Percentiles rank a stretch among this genome's conserved stretches.
Evolutionary conservation across 78 protist genomes (phyloP).

Genomic region (Cavenderia fasciculata): DNA sequence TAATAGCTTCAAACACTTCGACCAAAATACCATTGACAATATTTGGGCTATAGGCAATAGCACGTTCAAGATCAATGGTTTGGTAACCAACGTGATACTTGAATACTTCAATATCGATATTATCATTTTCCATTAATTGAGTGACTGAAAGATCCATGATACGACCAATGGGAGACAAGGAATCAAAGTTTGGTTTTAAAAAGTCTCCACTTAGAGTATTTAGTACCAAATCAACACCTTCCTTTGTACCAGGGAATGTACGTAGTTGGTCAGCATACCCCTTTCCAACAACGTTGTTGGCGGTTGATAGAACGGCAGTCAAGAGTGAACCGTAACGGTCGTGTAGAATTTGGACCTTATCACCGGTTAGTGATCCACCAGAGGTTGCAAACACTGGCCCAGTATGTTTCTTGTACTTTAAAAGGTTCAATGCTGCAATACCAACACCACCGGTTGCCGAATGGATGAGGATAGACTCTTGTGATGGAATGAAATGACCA

Average conservation of each 20-base stretch:
- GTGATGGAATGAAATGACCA: conserved; percentile 51
- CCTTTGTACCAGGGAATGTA: conserved; percentile 2
- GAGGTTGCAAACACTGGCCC: conserved; percentile 41
- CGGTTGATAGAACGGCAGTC: conserved; percentile 65
- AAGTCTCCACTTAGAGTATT: conserved; percentile 70
- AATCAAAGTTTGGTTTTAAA: conserved; percentile 27
- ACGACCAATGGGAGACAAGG: conserved; percentile 64
- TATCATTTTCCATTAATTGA: conserved; percentile 50
- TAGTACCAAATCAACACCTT: conserved; percentile 80
- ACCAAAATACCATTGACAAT: conserved; percentile 11
- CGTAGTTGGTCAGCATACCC: conserved; percentile 40
- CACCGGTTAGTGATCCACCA: conserved; percentile 51
- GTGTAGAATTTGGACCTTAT: conserved; percentile 27
- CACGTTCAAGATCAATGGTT: conserved; percentile 61
- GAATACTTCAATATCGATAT: conserved; percentile 32
- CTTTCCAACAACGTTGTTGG: conserved; percentile 6
- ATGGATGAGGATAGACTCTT: conserved; percentile 78
- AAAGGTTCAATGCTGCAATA: conserved; percentile 87
- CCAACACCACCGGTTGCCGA: conserved; percentile 94
- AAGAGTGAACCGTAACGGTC: conserved; percentile 32
- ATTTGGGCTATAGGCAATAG: conserved; percentile 16
- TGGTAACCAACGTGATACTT: conserved; percentile 46
- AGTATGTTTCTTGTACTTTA: conserved; percentile 58
- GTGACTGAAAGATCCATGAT: conserved; percentile 73
- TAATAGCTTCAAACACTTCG: conserved; percentile 27